These are phyloP conservation scores for Chaetomidium leptoderma DNA, from an alignment of 495 filamentous ascomycete genomes.

Conservation along the genomic window DNA sequence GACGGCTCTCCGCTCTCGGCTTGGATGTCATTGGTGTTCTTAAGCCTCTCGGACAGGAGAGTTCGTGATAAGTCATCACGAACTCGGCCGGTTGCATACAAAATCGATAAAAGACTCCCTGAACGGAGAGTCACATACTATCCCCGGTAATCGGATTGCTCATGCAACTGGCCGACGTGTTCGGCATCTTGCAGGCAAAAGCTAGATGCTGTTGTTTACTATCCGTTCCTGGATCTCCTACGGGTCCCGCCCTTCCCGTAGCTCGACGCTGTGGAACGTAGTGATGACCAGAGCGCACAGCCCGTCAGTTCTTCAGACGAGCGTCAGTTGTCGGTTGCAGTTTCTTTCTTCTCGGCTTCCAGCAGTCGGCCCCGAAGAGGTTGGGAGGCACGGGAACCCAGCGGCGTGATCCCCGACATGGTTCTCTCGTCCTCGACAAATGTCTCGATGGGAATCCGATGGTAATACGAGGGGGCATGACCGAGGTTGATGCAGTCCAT, in stretches of 20 bases:
- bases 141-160: neutral
- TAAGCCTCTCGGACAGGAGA: neutral
- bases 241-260: slow-evolving; percentile 2
- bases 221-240: neutral
- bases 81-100: neutral
- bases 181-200: slow-evolving; percentile 11
- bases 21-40: neutral
- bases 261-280: slow-evolving; percentile 16
- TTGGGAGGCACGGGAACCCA: neutral
- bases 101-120: neutral
- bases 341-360: neutral
- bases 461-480: too few species aligned
- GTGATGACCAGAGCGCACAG: neutral
- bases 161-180: slow-evolving; percentile 9
- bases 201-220: slow-evolving; percentile 9
- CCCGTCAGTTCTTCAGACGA: neutral
- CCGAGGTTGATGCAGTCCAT: too few species aligned
- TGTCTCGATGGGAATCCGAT: too few species aligned
- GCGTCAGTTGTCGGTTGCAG: neutral
- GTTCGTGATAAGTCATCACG: neutral
- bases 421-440: too few species aligned
- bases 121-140: neutral
- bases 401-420: neutral
- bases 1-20: neutral
- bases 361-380: neutral